Percentiles rank a stretch among this genome's conserved stretches.
Evolutionary conservation across 2,329 filamentous ascomycete species (phyloP).

Genomic region (Trichoderma pleuroti): DNA sequence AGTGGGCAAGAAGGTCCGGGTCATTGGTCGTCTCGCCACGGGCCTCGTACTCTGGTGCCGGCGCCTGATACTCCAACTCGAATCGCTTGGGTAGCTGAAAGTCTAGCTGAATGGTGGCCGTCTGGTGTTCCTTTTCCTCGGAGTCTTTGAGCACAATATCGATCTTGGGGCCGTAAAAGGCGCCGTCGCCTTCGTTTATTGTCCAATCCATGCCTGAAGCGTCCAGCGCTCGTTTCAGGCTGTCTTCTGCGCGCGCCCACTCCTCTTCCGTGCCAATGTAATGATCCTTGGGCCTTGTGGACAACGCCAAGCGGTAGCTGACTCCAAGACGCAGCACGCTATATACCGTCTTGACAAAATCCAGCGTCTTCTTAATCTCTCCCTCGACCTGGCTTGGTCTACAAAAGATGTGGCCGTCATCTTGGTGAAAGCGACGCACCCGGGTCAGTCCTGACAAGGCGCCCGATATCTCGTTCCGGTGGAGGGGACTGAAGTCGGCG

Average conservation of each 20-base stretch:
- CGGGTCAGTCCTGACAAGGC: slow-evolving; percentile 77
- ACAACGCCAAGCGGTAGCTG: slow-evolving; percentile 71
- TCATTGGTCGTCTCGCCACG: slow-evolving; percentile 50
- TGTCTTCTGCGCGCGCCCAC: slow-evolving; percentile 47
- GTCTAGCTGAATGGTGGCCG: slow-evolving; percentile 84
- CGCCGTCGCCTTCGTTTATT: slow-evolving; percentile 76
- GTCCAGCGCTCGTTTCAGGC: slow-evolving; percentile 44
- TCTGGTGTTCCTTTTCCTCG: slow-evolving; percentile 82
- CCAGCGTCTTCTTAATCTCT: slow-evolving; percentile 70
- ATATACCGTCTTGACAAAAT: slow-evolving; percentile 72
- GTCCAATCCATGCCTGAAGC: slow-evolving; percentile 71
- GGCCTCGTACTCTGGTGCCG: slow-evolving; percentile 60
- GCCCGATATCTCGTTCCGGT: slow-evolving; percentile 81
- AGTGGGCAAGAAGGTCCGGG: slow-evolving; percentile 44
- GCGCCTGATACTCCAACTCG: slow-evolving; percentile 68
- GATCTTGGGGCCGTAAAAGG: slow-evolving; percentile 90
- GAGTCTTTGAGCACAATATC: slow-evolving; percentile 79
- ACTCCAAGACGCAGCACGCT: slow-evolving; percentile 62
- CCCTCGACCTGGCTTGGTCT: slow-evolving; percentile 69
- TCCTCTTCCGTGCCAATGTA: slow-evolving; percentile 73
- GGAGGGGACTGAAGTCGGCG: slow-evolving; percentile 83
- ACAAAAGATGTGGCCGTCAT: slow-evolving; percentile 90
- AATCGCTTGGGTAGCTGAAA: slow-evolving; percentile 86
- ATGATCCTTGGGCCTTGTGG: slow-evolving; percentile 71
- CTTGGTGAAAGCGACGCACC: slow-evolving; percentile 83